These are phyloP conservation scores for Theileria parva DNA, from an alignment of 169 alveolate genomes.

Conservation along the genomic window DNA sequence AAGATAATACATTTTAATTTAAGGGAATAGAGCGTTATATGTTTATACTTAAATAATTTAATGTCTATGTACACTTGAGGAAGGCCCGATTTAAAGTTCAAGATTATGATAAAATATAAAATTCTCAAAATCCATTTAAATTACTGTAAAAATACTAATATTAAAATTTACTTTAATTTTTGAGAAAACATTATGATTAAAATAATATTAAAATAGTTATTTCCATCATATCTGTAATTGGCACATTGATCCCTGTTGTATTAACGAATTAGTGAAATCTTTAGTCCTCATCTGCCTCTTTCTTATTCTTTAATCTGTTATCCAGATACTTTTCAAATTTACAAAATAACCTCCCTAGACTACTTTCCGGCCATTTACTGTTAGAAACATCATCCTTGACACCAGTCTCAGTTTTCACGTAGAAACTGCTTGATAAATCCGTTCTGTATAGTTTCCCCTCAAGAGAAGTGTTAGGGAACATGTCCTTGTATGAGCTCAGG, in stretches of 20 bases:
- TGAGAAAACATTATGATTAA: too few relatives aligned
- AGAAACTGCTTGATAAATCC: not conserved
- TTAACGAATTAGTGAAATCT: not conserved
- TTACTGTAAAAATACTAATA: too few relatives aligned
- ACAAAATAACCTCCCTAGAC: slow-evolving; percentile 3
- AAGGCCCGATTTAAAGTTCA: not conserved
- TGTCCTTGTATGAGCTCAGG: slow-evolving; percentile 33
- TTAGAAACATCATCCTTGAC: not conserved
- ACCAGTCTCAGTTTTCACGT: not conserved
- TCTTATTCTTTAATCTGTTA: not conserved
- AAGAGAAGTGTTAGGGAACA: slow-evolving; percentile 31
- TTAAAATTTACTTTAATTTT: too few relatives aligned
- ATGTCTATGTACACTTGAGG: not conserved
- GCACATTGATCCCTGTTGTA: not conserved
- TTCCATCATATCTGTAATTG: not conserved
- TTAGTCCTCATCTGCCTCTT: not conserved
- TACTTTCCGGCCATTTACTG: slow-evolving; percentile 18
- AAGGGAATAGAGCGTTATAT: not conserved
- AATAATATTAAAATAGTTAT: not conserved
- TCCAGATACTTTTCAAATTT: slow-evolving; percentile 9
- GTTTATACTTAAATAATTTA: not conserved
- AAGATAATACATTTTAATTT: not conserved
- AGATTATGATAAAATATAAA: not conserved
- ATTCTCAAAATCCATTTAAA: not conserved
- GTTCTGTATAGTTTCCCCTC: not conserved